Base-by-base conservation (phyloP, 2,329 filamentous ascomycete species). In the Clonostachys sp. region DNA sequence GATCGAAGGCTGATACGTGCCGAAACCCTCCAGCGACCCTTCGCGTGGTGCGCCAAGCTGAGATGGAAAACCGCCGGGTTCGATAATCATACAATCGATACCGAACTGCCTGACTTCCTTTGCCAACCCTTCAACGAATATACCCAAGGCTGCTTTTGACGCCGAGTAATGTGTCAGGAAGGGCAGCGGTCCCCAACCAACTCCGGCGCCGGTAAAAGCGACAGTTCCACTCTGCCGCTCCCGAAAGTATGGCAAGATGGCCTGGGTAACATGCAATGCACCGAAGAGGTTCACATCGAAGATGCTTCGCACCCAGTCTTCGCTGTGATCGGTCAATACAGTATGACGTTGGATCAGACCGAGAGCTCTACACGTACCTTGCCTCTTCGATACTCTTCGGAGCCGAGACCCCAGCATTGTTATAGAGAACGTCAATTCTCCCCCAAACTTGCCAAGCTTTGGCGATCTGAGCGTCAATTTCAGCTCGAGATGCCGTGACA, bases 331-430 rank as follows among this genome's bases (percentile, higher is more conserved):
- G 5, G n/a, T 47, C 45, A 43, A n/a, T 12, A 18, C 7, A 12
- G n/a, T n/a, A n/a, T n/a, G n/a, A 39, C 17, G 36, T 18, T 39
- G 5, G 14, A n/a, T n/a, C 4, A 39, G n/a, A 42, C 18, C 6
- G 16, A 30, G 39, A 40, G 14, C 5, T 30, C 24, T 9, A 30
- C 36, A 55, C 59, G 40, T 51, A 66, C 64, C 54, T 50, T 10
- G 61, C 56, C 33, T 67, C 64, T 13, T 67, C 65, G 30, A 55
- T 55, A 14, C 52, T 51, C 12, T 54, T 57, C 40, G 60, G 50
- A 3, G 54, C 48, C 2, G 58, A 60, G 33, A 56, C 60, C 33
- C 60, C 64, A 9, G 64, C 65, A 41, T 66, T 66, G 50, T 67
- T 67, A 17, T 65, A 51, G 14, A 66, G 45, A 6, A 66, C 51